A percentile compares a stretch with the other conserved stretches of the same genome.
phyloP scores from a whole-genome alignment of 116 monocot species.

The Papilionanthe hybrid region DNA sequence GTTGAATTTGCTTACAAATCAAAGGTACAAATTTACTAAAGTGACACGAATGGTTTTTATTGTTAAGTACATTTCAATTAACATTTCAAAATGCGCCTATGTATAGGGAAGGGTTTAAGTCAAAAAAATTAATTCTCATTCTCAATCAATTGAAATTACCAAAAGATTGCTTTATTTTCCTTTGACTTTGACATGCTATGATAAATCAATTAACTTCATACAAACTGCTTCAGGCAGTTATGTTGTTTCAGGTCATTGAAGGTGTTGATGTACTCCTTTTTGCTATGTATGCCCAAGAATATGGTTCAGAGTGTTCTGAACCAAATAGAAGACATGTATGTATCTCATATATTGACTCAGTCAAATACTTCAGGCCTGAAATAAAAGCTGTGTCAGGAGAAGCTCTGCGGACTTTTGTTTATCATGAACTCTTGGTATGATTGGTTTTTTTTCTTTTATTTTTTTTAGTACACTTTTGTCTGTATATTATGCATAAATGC shows the following conservation, averaged over 20 bases:
- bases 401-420: conserved; percentile 41
- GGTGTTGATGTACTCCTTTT: conserved; percentile 24
- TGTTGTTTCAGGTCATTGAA: conserved; percentile 29
- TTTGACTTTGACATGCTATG: not conserved
- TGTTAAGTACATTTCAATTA: not conserved
- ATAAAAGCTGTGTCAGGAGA: conserved; percentile 26
- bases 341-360: conserved; percentile 27
- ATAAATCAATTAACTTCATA: not conserved
- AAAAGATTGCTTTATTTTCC: not conserved
- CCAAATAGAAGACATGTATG: conserved; percentile 17
- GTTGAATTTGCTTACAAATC: conserved; percentile 52
- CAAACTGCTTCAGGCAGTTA: conserved; percentile 12
- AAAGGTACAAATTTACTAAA: conserved; percentile 26
- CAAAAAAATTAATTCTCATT: not conserved
- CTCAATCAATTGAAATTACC: not conserved
- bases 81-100: not conserved
- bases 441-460: not conserved
- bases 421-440: conserved; percentile 47
- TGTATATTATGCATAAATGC: not conserved
- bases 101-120: not conserved
- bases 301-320: conserved; percentile 13
- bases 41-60: not conserved
- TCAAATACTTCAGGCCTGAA: conserved; percentile 36
- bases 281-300: conserved; percentile 33
- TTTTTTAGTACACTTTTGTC: not conserved